Evolutionary conservation across 345 rosid genomes (phyloP).

Genomic region (Gynandropsis gynandra): DNA sequence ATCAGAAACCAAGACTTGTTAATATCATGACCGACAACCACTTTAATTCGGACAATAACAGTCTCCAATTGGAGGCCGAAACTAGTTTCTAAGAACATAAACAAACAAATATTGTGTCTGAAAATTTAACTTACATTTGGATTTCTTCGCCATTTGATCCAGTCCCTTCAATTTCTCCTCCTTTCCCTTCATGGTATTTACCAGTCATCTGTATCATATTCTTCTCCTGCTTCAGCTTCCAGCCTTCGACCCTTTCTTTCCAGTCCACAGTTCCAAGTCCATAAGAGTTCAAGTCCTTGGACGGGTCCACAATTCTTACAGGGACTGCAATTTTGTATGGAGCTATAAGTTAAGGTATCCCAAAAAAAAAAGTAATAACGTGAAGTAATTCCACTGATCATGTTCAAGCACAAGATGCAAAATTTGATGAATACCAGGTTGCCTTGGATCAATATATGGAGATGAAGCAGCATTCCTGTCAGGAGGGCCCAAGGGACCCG

Average conservation of each 20-base stretch:
- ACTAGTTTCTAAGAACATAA: neutral
- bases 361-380: neutral
- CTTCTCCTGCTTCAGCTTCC: conserved; percentile 99
- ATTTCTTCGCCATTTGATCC: conserved; percentile 98
- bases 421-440: conserved; percentile 57
- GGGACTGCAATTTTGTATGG: conserved; percentile 51
- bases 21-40: neutral
- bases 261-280: conserved; percentile 98
- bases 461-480: conserved; percentile 76
- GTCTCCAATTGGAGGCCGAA: neutral
- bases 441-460: conserved; percentile 92
- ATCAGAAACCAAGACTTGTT: neutral
- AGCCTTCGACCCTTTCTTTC: conserved; percentile 99
- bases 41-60: conserved; percentile 1
- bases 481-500: conserved; percentile 93
- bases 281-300: conserved; percentile 95
- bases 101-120: conserved; percentile 7
- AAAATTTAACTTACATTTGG: conserved; percentile 62
- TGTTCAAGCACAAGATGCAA: conserved; percentile 4
- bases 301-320: conserved; percentile 95
- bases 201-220: conserved; percentile 63
- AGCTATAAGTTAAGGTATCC: conserved; percentile 19
- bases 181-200: conserved; percentile 82
- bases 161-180: conserved; percentile 91
- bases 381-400: conserved; percentile 8